A percentile compares a stretch with the other conserved stretches of the same genome.
phyloP scores from a whole-genome alignment of 192 early-diverging fungal genomes.

The Mortierella antarctica region DNA sequence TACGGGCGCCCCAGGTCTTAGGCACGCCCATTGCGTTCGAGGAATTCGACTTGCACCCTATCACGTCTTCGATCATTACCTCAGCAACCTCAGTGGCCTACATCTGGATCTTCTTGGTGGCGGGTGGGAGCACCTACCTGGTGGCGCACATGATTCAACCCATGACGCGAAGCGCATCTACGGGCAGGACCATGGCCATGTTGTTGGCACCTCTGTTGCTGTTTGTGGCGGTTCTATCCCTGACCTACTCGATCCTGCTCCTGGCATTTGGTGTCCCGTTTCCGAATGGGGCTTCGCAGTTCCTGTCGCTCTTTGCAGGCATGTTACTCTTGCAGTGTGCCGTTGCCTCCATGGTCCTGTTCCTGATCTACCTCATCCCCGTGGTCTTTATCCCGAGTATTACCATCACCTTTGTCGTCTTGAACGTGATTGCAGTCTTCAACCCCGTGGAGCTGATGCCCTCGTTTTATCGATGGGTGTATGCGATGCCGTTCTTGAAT shows the following conservation, averaged over 20 bases:
- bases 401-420: constrained; percentile 45
- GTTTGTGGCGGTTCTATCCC: constrained; percentile 21
- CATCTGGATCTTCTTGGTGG: constrained; percentile 50
- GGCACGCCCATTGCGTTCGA: constrained; percentile 44
- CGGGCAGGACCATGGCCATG: constrained; percentile 12
- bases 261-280: constrained; percentile 35
- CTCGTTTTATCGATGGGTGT: constrained; percentile 51
- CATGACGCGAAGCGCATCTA: constrained; percentile 14
- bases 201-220: constrained; percentile 17
- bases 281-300: constrained; percentile 19
- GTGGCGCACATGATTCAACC: constrained; percentile 44
- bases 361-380: constrained; percentile 42
- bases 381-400: constrained; percentile 38
- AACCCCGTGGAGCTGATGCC: constrained; percentile 52
- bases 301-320: constrained; percentile 37
- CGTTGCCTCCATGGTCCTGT: constrained; percentile 40
- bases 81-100: constrained; percentile 45
- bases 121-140: constrained; percentile 44
- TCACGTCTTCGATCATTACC: constrained; percentile 38
- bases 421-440: constrained; percentile 55
- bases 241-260: constrained; percentile 30
- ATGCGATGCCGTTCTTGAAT: constrained; percentile 62
- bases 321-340: constrained; percentile 40
- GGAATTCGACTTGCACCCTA: constrained; percentile 41
- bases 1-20: constrained; percentile 20